Percentiles rank a stretch among this genome's conserved stretches.
Conservation (phyloP, 1,139 yeast species). For the Maudiozyma humilis region DNA sequence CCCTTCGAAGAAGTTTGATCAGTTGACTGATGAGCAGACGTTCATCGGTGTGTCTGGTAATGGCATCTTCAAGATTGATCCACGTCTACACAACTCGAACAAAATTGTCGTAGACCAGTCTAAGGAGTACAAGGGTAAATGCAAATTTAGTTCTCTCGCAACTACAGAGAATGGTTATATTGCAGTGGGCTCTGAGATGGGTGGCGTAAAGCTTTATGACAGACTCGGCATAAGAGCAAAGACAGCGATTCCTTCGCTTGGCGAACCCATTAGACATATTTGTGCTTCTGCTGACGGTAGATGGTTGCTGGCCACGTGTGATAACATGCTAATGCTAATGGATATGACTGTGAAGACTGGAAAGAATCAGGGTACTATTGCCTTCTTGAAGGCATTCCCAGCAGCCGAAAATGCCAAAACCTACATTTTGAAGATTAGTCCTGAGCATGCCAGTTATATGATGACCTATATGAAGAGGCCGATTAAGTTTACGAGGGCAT, state of each 20-base stretch:
- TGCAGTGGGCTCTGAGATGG: conserved; percentile 68
- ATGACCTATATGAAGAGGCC: conserved; percentile 43
- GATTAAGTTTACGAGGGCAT: conserved; percentile 60
- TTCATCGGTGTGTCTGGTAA: conserved; percentile 61
- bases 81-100: conserved; percentile 50
- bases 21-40: conserved; percentile 63
- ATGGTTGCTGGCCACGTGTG: conserved; percentile 76
- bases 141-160: conserved; percentile 53
- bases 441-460: conserved; percentile 67
- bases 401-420: conserved; percentile 63
- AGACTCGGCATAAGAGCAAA: conserved; percentile 66
- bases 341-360: conserved; percentile 60
- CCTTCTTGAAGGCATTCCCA: conserved; percentile 59
- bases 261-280: conserved; percentile 59
- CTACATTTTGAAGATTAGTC: conserved; percentile 54
- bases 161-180: conserved; percentile 67
- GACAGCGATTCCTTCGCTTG: conserved; percentile 71
- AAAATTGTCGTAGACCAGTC: conserved; percentile 50
- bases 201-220: conserved; percentile 70
- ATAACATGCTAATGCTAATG: conserved; percentile 56
- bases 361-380: conserved; percentile 50
- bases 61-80: conserved; percentile 68
- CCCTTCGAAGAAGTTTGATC: conserved; percentile 65
- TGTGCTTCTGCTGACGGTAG: conserved; percentile 74
- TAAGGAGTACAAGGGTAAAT: conserved; percentile 46